Percentiles rank a stretch among this genome's conserved stretches.
These are phyloP conservation scores for Xylaria castorea DNA, from an alignment of 495 filamentous ascomycete genomes.

Conservation along the genomic window DNA sequence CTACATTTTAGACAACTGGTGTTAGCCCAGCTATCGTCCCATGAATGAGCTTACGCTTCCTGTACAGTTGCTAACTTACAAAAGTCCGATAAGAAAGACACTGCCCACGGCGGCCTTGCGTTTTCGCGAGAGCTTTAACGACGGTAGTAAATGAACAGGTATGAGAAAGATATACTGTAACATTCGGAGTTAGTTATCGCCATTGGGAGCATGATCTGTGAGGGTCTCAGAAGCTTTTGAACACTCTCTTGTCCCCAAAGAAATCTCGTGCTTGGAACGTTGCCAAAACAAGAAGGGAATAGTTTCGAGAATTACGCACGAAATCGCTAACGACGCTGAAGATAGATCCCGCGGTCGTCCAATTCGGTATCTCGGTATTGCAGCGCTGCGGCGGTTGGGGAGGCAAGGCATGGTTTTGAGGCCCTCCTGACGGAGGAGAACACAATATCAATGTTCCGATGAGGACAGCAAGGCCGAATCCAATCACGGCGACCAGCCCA, in stretches of 20 bases:
- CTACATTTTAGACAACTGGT: not conserved
- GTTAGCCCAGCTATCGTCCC: not conserved
- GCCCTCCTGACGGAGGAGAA: slow-evolving; percentile 47
- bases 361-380: not conserved
- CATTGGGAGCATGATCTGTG: not conserved
- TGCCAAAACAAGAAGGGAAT: not conserved
- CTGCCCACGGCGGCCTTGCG: slow-evolving; percentile 29
- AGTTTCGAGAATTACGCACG: not conserved
- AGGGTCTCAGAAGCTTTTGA: not conserved
- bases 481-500: slow-evolving; percentile 26
- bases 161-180: slow-evolving; percentile 29
- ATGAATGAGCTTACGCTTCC: not conserved
- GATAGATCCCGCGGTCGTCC: slow-evolving; percentile 27
- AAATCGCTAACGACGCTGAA: slow-evolving; percentile 29
- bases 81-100: slow-evolving; percentile 29
- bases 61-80: slow-evolving; percentile 25
- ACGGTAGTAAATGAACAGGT: slow-evolving; percentile 28
- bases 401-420: slow-evolving; percentile 35
- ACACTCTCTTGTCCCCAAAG: not conserved
- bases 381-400: slow-evolving; percentile 19
- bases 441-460: slow-evolving; percentile 28
- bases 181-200: not conserved
- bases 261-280: not conserved
- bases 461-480: slow-evolving; percentile 23
- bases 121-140: slow-evolving; percentile 27